A percentile compares a stretch with the other conserved stretches of the same genome.
Evolutionary conservation across 495 filamentous ascomycete species (phyloP).

Genomic region (Haplographium delicatum): DNA sequence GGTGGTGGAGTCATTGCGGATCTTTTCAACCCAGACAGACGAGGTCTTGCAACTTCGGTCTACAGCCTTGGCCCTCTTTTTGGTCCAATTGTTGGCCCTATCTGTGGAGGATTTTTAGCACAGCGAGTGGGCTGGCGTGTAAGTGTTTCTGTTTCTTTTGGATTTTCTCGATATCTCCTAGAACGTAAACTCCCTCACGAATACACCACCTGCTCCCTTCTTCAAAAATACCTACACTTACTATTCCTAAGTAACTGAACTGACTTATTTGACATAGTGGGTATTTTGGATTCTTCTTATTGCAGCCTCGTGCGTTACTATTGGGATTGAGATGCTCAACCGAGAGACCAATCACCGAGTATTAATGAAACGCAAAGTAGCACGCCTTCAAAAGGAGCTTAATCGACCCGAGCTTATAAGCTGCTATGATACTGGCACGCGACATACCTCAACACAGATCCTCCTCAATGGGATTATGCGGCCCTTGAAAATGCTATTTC

Average conservation of each 20-base stretch:
- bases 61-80: constrained; percentile 44
- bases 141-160: constrained; percentile 64
- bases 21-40: constrained; percentile 46
- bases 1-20: constrained; percentile 57
- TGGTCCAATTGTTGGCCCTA: constrained; percentile 44
- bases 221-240: too few relatives aligned
- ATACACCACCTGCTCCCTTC: too few relatives aligned
- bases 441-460: constrained; percentile 20
- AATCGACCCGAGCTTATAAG: constrained; percentile 31
- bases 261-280: background rate
- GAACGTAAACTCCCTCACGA: too few relatives aligned
- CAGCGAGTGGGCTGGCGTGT: constrained; percentile 50
- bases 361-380: constrained; percentile 47
- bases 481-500: constrained; percentile 45
- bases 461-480: constrained; percentile 39
- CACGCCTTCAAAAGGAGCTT: constrained; percentile 29
- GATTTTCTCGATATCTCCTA: too few relatives aligned
- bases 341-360: constrained; percentile 50
- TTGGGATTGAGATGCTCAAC: constrained; percentile 42
- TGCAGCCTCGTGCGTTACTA: constrained; percentile 33
- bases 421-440: constrained; percentile 28
- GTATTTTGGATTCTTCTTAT: constrained; percentile 54
- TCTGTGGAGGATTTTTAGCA: constrained; percentile 50
- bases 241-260: too few relatives aligned
- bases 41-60: constrained; percentile 56